Base-by-base conservation (phyloP, 257 asterid species). In the Solanum dulcamara region DNA sequence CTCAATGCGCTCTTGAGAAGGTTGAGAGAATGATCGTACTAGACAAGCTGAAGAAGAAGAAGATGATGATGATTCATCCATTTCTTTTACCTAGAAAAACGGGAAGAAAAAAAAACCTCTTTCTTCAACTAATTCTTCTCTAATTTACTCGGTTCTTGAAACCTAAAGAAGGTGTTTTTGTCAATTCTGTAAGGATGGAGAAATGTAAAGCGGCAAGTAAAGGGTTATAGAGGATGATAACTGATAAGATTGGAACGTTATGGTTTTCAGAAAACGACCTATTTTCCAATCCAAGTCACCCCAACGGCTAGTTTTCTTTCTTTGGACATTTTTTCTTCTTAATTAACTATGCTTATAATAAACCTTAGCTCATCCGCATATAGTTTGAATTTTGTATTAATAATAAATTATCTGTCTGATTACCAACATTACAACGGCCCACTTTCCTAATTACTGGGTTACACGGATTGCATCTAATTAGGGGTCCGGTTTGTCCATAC, bases 31-130 rank as follows among this genome's bases (percentile, higher is more conserved):
- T 42, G 98, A 90, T 66, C 92, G 92, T 82, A 86, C 82, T 53
- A 93, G 92, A 86, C 90, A 90, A 68, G 92, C 90, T 40, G 96
- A 87, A 83, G 98, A 88, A 5, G 64, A 50, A 50, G 98, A 86
- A 5, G 35, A 33, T 1, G 35, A 50, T 15, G 60, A 53, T 18
- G 60, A 64, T 85, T 93, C 98, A 86, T 85, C 95, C 97, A 95
- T 93, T 44, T 77, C 64, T 24, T 33, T 30, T 48, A 77, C 79
- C 72, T 68, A 46, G 55, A 15, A 53, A 38, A 30, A 22, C 20
- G 42, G 59, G 28, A 4, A 44, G 33, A 14, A 0, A 11, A 6
- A 28, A 28, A 64, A 64, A 8, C 42, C 42, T 17, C 24, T 15
- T 32, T 66, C 22, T 11, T 10, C 30, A 59, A 59, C 66, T 59